Base-by-base conservation (phyloP, 139 green algal species). In the Monoraphidium neglectum region DNA sequence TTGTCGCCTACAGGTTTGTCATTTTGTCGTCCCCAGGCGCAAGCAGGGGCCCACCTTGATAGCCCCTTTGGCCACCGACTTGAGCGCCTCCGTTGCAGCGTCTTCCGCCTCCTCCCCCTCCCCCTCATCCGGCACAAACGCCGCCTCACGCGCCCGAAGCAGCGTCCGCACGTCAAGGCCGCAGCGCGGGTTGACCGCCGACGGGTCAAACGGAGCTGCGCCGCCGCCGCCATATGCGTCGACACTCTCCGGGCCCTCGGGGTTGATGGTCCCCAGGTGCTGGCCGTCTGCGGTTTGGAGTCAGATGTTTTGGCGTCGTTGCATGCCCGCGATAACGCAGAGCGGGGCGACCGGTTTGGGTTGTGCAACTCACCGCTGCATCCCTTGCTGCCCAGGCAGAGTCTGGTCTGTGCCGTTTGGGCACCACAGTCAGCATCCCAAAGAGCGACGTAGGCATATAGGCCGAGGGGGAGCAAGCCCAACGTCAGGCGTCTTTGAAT, bases 1-100 rank as follows among this genome's bases (percentile, higher is more conserved):
- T 12, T 37, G 37, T 13, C 28, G 28, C 4, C 6, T 13, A 30
- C 59, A 66, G 24, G 37, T 37, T 30, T 3, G 36, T 28, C 16
- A 38, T n/a, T n/a, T 12, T 64, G 57, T n/a, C 15, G 10, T n/a
- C 33, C 6, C 26, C 57, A 26, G 33, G 33, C 57, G 33, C 64
- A 70, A n/a, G n/a, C n/a, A n/a, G n/a, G n/a, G n/a, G n/a, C n/a
- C 12, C 43, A 51, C 43, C 72, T 77, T 77, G 28, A 16, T 60
- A 16, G 36, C 57, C n/a, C 53, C 47, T 40, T 77, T 77, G 59
- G 57, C 60, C 2, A 36, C 72, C 46, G 60, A 36, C 21, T 57
- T 77, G 37, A 70, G 18, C 18, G 57, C 53, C 40, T 70, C 23
- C 13, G 38, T 32, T 26, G 63, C 63, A 38, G 63, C 59, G 51